Evolutionary conservation across 1,284 basidiomycete genomes (phyloP).

Genomic region (Cutaneotrichosporon daszewskae): DNA sequence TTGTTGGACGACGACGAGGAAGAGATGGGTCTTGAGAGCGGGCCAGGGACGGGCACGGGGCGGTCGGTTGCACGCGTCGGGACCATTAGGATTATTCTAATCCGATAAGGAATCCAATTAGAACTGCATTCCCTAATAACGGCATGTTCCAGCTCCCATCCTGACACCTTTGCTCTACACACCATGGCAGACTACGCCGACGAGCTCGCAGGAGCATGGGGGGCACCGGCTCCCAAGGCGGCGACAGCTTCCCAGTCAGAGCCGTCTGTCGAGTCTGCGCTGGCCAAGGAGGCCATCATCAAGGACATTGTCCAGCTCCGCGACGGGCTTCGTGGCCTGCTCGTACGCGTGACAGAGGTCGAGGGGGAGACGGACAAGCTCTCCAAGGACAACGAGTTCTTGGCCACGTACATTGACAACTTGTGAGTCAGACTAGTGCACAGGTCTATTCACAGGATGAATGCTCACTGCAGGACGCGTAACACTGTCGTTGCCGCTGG

Average conservation of each 20-base stretch:
- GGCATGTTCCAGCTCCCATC: no score
- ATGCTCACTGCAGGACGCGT: constrained; percentile 30
- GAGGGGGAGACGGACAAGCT: constrained; percentile 43
- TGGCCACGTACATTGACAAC: constrained; percentile 45
- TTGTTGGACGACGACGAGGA: no score
- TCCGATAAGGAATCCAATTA: no score
- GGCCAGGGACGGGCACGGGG: no score
- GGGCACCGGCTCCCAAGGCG: constrained; percentile 1
- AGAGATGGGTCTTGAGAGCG: no score
- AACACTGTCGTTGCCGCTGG: constrained; percentile 45
- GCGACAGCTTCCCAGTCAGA: neutral
- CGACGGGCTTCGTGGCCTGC: constrained; percentile 39
- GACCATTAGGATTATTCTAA: no score
- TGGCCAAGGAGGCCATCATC: constrained; percentile 41
- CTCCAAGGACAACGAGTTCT: constrained; percentile 41
- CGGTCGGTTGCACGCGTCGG: no score
- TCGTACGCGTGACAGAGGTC: constrained; percentile 37
- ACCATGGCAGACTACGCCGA: constrained; percentile 6
- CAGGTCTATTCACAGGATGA: no score
- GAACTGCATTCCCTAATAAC: no score
- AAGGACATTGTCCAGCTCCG: constrained; percentile 39
- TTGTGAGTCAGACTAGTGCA: constrained; percentile 27
- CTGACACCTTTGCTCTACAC: no score
- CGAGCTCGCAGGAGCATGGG: constrained; percentile 16
- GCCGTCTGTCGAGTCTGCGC: constrained; percentile 31